phyloP scores from a whole-genome alignment of 352 stramenopile genomes.

The Globisporangium nodosum region DNA sequence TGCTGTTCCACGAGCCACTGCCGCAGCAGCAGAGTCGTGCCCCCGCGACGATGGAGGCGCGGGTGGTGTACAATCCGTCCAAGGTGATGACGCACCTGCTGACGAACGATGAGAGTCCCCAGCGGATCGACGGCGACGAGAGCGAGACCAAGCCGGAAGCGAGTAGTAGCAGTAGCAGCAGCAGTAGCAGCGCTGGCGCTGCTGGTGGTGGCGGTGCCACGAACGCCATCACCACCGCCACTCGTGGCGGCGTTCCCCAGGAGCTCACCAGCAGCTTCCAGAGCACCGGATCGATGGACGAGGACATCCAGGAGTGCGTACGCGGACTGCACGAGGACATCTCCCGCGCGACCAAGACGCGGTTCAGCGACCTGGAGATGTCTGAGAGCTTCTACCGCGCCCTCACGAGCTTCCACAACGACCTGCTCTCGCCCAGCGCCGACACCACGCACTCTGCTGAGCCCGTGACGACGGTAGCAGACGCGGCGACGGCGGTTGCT shows the following conservation, averaged over 20 bases:
- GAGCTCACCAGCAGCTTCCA: slow-evolving; percentile 15
- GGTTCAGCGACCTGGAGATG: slow-evolving; percentile 6
- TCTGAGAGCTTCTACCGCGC: slow-evolving; percentile 9
- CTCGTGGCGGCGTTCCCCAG: not conserved
- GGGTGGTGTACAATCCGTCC: slow-evolving; percentile 6
- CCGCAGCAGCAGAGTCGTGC: not conserved
- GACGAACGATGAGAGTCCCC: not conserved
- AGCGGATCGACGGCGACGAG: slow-evolving; percentile 4
- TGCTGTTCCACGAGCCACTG: slow-evolving; percentile 1
- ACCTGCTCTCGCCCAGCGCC: not conserved
- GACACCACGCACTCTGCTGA: not conserved
- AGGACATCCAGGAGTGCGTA: slow-evolving; percentile 48
- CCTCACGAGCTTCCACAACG: slow-evolving; percentile 5
- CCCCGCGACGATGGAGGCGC: not conserved
- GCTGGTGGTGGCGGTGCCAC: not conserved
- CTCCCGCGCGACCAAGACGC: slow-evolving; percentile 23
- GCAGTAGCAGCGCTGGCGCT: not conserved
- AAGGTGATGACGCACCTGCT: slow-evolving; percentile 15
- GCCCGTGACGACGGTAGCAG: not conserved
- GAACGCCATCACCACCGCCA: not conserved
- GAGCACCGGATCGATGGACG: slow-evolving; percentile 18
- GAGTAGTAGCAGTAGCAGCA: not conserved
- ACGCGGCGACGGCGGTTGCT: too few relatives aligned
- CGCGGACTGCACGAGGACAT: slow-evolving; percentile 50
- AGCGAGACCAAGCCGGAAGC: not conserved